Percentiles rank a stretch among this genome's conserved stretches.
These are phyloP conservation scores for Schizophyllum amplum DNA, from an alignment of 1,284 basidiomycete genomes.

Conservation along the genomic window DNA sequence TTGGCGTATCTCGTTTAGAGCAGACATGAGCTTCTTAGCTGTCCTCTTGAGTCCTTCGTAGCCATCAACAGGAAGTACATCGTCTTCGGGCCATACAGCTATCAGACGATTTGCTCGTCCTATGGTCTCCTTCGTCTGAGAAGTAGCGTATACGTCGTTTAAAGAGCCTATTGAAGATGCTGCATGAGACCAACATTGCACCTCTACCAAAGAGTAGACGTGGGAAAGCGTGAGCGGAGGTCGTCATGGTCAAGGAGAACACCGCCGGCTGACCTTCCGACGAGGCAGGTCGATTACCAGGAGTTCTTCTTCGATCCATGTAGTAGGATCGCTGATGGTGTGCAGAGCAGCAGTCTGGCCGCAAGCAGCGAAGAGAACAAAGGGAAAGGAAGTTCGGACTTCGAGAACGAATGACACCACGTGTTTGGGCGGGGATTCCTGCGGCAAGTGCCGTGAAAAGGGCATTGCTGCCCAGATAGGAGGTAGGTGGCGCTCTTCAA, in stretches of 20 bases:
- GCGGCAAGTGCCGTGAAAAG: background rate
- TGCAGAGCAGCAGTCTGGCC: background rate
- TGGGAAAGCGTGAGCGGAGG: background rate
- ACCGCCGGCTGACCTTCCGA: slow-evolving; percentile 42
- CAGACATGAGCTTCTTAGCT: slow-evolving; percentile 52
- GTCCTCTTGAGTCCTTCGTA: slow-evolving; percentile 53
- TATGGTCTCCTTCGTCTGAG: slow-evolving; percentile 47
- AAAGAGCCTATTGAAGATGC: slow-evolving; percentile 46
- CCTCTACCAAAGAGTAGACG: background rate
- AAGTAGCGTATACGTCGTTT: slow-evolving; percentile 43
- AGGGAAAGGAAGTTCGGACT: too few species aligned
- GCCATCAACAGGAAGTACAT: slow-evolving; percentile 57
- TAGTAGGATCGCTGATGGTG: background rate
- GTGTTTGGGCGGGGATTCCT: too few species aligned
- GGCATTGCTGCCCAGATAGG: background rate
- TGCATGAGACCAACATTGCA: slow-evolving; percentile 54
- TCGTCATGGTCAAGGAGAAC: background rate
- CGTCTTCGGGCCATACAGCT: slow-evolving; percentile 62
- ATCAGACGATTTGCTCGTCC: slow-evolving; percentile 65
- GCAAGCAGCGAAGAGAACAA: background rate
- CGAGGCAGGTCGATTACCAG: slow-evolving; percentile 44
- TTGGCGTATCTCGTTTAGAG: slow-evolving; percentile 52
- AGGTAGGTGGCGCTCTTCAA: background rate
- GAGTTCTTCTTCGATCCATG: slow-evolving; percentile 50
- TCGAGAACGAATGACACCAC: background rate